Percentiles rank a stretch among this genome's conserved stretches.
These are phyloP conservation scores for Erythrophleum fordii DNA, from an alignment of 306 rosid genomes.

Conservation along the genomic window DNA sequence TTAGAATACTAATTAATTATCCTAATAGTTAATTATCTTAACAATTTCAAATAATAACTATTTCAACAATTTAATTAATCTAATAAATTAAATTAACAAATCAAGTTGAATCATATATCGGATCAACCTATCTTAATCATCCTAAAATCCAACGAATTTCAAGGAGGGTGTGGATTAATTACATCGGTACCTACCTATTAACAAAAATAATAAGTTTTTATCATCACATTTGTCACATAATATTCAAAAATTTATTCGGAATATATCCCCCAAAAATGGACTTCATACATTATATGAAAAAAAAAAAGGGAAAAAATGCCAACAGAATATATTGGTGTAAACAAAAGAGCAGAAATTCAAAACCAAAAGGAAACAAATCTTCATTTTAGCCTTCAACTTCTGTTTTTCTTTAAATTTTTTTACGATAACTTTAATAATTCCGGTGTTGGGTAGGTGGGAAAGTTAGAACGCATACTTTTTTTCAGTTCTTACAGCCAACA, in stretches of 20 bases:
- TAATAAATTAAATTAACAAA: no score
- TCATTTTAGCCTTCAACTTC: not conserved
- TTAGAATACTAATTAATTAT: no score
- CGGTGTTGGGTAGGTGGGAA: slow-evolving; percentile 38
- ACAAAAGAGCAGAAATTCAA: not conserved
- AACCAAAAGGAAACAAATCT: not conserved
- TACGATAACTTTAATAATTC: slow-evolving; percentile 27
- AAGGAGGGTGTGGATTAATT: not conserved
- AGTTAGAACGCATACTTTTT: slow-evolving; percentile 29
- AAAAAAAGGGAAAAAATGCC: not conserved
- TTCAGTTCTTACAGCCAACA: slow-evolving; percentile 42
- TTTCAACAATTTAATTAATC: no score
- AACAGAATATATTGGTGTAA: not conserved
- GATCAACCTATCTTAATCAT: no score
- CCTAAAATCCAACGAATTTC: not conserved
- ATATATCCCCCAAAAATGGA: not conserved
- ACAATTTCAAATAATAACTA: no score
- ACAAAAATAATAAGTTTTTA: not conserved
- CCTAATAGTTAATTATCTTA: no score
- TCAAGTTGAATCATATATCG: no score
- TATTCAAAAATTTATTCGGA: not conserved
- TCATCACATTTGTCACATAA: not conserved
- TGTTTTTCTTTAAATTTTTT: not conserved
- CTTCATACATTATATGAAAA: not conserved
- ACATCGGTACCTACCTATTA: not conserved